phyloP scores from a whole-genome alignment of 192 early-diverging fungal species.

The Mortierella alpina region DNA sequence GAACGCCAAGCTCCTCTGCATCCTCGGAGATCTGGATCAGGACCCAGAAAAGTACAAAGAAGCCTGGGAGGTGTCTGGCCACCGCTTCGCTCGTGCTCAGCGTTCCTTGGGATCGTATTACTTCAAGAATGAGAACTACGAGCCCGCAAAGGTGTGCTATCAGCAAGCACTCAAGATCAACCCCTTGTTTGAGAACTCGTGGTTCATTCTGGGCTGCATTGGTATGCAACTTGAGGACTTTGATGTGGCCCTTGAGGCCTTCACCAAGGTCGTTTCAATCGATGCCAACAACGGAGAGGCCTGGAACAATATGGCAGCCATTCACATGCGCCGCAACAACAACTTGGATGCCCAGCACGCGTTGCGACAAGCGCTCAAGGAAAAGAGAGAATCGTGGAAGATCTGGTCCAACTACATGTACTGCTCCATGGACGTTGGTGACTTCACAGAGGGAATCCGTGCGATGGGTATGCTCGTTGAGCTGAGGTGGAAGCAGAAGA shows the following conservation, averaged over 20 bases:
- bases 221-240: conserved; percentile 84
- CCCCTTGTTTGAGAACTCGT: conserved; percentile 94
- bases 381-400: conserved; percentile 84
- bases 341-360: conserved; percentile 85
- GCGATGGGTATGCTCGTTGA: conserved; percentile 87
- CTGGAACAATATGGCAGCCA: conserved; percentile 95
- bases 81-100: conserved; percentile 92
- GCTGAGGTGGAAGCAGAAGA: conserved; percentile 75
- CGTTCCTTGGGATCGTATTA: conserved; percentile 89
- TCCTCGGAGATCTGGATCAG: conserved; percentile 88
- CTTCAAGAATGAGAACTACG: conserved; percentile 74
- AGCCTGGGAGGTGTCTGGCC: conserved; percentile 90
- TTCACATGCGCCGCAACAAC: conserved; percentile 76
- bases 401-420: conserved; percentile 96
- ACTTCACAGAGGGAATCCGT: conserved; percentile 85
- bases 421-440: conserved; percentile 78
- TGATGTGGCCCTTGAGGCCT: conserved; percentile 79
- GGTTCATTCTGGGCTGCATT: conserved; percentile 97
- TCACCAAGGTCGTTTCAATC: conserved; percentile 76
- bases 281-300: conserved; percentile 91
- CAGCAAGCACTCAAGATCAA: conserved; percentile 89
- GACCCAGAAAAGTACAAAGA: conserved; percentile 84
- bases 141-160: conserved; percentile 78
- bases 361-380: conserved; percentile 83
- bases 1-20: conserved; percentile 87